phyloP scores from a whole-genome alignment of 345 rosid species.

The Hevea brasiliensis region DNA sequence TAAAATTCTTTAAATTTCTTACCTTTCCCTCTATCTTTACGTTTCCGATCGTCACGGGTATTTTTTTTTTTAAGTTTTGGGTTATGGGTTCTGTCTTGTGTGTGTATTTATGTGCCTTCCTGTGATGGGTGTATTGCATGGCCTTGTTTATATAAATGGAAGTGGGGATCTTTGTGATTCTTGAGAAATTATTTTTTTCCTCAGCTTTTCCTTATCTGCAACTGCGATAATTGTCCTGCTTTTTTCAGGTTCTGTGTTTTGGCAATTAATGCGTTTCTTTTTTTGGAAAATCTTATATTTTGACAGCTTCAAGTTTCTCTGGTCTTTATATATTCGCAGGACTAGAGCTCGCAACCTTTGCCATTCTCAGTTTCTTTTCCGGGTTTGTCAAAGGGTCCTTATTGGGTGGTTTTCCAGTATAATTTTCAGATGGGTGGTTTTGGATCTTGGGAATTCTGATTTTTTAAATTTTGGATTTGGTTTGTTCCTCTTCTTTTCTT shows the following conservation, averaged over 20 bases:
- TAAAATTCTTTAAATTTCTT: no score
- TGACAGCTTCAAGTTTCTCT: no score
- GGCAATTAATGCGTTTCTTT: neutral
- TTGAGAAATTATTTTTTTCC: neutral
- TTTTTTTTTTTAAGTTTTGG: neutral
- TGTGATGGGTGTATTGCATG: no score
- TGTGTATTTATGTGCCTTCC: no score
- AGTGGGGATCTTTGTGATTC: neutral
- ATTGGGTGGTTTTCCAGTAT: neutral
- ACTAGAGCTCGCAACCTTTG: neutral
- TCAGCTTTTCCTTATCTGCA: neutral
- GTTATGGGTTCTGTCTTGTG: neutral
- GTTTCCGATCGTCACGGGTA: neutral
- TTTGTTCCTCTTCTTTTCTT: neutral
- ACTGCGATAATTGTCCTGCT: neutral
- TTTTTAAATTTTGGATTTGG: neutral
- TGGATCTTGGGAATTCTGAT: slow-evolving; percentile 6
- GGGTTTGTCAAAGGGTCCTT: neutral
- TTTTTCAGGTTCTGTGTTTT: neutral
- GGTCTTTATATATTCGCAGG: no score
- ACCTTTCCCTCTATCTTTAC: neutral
- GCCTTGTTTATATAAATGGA: neutral
- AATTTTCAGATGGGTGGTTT: neutral
- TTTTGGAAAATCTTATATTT: no score
- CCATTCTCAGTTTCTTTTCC: neutral